These are phyloP conservation scores for Choiromyces venosus DNA, from an alignment of 495 filamentous ascomycete species.

Conservation along the genomic window DNA sequence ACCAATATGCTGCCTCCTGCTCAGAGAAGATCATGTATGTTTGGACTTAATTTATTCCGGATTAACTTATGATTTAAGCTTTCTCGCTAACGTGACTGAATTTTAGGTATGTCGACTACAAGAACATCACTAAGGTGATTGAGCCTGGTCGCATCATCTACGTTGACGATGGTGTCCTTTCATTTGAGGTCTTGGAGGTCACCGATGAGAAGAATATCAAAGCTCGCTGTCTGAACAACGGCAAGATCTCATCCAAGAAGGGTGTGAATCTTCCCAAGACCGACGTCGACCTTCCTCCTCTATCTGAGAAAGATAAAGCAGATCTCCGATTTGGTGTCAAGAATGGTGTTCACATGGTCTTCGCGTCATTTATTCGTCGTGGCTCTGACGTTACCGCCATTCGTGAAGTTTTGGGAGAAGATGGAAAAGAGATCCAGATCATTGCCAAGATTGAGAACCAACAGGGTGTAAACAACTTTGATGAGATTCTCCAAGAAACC, in stretches of 20 bases:
- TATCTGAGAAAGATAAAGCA: conserved; percentile 96
- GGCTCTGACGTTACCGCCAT: conserved; percentile 88
- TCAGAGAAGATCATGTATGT: conserved; percentile 90
- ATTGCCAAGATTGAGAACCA: conserved; percentile 99
- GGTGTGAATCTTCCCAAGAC: conserved; percentile 98
- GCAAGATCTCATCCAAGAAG: conserved; percentile 96
- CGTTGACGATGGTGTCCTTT: conserved; percentile 95
- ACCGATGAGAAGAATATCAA: conserved; percentile 81
- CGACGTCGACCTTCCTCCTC: conserved; percentile 92
- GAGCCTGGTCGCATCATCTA: conserved; percentile 89
- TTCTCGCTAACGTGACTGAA: conserved; percentile 9
- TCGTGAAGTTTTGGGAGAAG: conserved; percentile 80
- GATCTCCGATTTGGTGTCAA: conserved; percentile 93
- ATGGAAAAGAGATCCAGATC: conserved; percentile 96
- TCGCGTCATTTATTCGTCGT: conserved; percentile 94
- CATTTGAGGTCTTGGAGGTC: conserved; percentile 85
- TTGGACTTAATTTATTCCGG: not conserved
- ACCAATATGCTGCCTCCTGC: conserved; percentile 77
- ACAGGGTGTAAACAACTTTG: conserved; percentile 98
- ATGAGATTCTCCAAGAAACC: conserved; percentile 90
- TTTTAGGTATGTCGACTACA: conserved; percentile 92
- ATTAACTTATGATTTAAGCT: not conserved
- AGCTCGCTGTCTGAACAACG: conserved; percentile 85
- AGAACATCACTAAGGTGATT: conserved; percentile 99
- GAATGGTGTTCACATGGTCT: conserved; percentile 98